These are phyloP conservation scores for Amauroascus niger DNA, from an alignment of 2,329 filamentous ascomycete species.

Conservation along the genomic window DNA sequence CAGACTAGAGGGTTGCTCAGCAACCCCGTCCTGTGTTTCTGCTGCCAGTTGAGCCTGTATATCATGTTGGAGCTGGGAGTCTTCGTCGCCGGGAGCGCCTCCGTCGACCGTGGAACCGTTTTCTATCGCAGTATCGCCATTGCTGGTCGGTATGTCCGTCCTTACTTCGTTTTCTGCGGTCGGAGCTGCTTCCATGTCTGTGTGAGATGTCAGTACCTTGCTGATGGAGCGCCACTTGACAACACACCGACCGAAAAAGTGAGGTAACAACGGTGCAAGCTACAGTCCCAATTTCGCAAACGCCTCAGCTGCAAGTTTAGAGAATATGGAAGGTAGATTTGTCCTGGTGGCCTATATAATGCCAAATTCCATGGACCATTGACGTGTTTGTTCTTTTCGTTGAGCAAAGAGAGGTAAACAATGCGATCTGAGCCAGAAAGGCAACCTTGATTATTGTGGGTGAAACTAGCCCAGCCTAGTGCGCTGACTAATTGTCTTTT, in stretches of 20 bases:
- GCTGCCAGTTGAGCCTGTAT: conserved; percentile 18
- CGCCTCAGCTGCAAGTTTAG: neutral
- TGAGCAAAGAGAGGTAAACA: neutral
- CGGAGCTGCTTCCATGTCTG: neutral
- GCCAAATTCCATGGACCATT: neutral
- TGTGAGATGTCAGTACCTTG: neutral
- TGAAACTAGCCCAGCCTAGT: conserved; percentile 3
- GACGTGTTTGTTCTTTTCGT: too few species aligned
- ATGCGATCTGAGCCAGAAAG: neutral
- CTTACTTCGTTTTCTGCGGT: neutral
- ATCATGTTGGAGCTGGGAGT: conserved; percentile 16
- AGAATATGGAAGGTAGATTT: neutral
- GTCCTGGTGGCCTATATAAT: neutral
- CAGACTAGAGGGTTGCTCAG: neutral
- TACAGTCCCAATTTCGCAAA: neutral
- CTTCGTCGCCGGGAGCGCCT: conserved; percentile 13
- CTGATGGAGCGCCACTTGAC: neutral
- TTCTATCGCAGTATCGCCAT: conserved; percentile 13
- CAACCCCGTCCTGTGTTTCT: conserved; percentile 3
- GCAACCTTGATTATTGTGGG: conserved; percentile 6
- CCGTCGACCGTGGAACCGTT: conserved; percentile 4
- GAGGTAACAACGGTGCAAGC: neutral
- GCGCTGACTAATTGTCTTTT: neutral
- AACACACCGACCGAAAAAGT: neutral
- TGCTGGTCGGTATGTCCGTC: neutral